Evolutionary conservation across 2,329 filamentous ascomycete species (phyloP), one percentile per base, ranked within the genome.

Genomic region (Metarhizium brunneum): DNA sequence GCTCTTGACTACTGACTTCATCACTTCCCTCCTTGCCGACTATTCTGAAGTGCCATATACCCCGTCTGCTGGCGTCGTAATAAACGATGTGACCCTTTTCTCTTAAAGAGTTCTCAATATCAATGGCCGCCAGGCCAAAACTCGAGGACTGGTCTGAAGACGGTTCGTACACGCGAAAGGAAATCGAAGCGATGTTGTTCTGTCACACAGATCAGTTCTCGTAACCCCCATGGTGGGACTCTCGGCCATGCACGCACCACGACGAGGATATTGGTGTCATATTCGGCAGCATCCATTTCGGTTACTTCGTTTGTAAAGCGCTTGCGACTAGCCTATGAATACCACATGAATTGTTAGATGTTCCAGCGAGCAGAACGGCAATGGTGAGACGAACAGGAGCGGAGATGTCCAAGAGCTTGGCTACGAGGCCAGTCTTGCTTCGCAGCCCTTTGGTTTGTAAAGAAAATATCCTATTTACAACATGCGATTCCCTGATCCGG

Each of bases 261-360:
- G 64, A 81, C 71, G 64, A 84, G 70, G 58, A 75, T 76, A 71
- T 84, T 84, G 66, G 81, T 84, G 65, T 82, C 80, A 69, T 82
- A 83, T 71, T 84, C 81, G 61, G 79, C 78, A 69, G 78, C 77
- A 70, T 84, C 81, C 81, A 84, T 84, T 66, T 78, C 80, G 79
- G 66, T 69, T 63, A 69, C 65, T 61, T 69, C 42, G 36, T 29
- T 56, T 20, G 48, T 13, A n/a, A 13, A 13, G 38, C 48, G 42
- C 18, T 20, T 48, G 53, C 43, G 30, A 50, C 45, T 38, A 42
- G 51, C 47, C 30, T 48, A 16, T 38, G 47, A 47, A 60, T 54
- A 56, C 14, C 38, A 45, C 50, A 7, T 36, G 42, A 43, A 13
- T 36, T 51, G 30, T 47, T 48, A 18, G 52, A 36, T 29, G 47